Conservation (phyloP, 2,329 filamentous ascomycete genomes). For the Ambrosiella beaveri region DNA sequence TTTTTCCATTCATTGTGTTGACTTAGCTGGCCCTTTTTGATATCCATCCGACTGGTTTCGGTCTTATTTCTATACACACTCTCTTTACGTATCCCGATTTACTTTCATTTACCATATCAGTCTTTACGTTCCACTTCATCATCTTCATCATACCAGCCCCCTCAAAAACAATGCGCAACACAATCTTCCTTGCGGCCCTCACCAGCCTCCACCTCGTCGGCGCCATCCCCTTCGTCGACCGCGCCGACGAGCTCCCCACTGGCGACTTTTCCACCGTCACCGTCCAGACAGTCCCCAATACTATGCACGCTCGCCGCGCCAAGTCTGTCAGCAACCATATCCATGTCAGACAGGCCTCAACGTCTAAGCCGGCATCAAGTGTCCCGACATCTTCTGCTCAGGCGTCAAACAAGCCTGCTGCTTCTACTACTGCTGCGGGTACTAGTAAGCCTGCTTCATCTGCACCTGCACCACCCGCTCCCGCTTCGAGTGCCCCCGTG, state of each 20-base stretch:
- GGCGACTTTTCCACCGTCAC: neutral
- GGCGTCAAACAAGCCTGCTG: neutral
- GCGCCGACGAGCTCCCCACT: neutral
- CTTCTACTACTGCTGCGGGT: neutral
- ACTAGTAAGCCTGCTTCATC: neutral
- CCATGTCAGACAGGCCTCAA: neutral
- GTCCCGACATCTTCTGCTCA: neutral
- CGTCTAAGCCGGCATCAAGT: neutral
- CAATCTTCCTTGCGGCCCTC: constrained; percentile 4
- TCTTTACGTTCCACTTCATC: neutral
- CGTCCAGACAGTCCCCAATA: neutral
- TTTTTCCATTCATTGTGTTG: neutral
- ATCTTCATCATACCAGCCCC: neutral
- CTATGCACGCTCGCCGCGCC: neutral
- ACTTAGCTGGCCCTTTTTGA: neutral
- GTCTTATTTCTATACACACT: neutral
- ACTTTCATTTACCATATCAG: neutral
- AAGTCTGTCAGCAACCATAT: neutral
- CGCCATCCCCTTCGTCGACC: constrained; percentile 2
- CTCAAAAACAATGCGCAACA: neutral
- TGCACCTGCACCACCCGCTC: neutral
- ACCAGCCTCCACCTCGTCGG: neutral
- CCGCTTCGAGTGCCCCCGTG: neutral
- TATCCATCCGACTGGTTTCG: neutral
- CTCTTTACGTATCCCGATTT: neutral